Evolutionary conservation across 257 asterid species (phyloP).

Genomic region (Hygrophila difformis): DNA sequence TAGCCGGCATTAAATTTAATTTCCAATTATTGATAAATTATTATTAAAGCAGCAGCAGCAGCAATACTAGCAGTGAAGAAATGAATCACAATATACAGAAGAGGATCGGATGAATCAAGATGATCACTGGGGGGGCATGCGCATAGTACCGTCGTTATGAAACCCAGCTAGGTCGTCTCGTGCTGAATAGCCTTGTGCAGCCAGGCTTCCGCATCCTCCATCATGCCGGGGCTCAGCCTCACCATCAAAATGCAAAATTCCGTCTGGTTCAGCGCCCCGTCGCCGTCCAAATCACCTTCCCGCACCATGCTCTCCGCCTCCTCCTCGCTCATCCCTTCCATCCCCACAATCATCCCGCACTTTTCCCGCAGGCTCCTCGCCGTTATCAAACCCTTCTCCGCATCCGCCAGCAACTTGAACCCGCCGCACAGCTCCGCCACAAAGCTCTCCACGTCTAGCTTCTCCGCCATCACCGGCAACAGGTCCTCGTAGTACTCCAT

Average conservation of each 20-base stretch:
- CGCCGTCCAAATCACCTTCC: slow-evolving; percentile 72
- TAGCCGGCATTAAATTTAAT: too few species aligned
- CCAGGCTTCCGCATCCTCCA: slow-evolving; percentile 81
- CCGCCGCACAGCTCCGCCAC: slow-evolving; percentile 46
- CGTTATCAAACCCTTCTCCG: slow-evolving; percentile 41
- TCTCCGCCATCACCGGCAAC: slow-evolving; percentile 70
- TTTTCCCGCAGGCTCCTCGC: slow-evolving; percentile 42
- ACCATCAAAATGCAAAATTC: slow-evolving; percentile 82
- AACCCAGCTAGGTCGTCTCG: too few species aligned
- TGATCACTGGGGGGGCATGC: too few species aligned
- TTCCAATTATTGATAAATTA: too few species aligned
- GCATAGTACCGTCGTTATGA: too few species aligned
- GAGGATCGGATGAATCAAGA: too few species aligned
- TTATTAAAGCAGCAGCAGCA: too few species aligned
- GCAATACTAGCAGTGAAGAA: too few species aligned
- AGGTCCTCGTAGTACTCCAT: slow-evolving; percentile 56
- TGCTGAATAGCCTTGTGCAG: slow-evolving; percentile 70
- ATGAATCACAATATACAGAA: too few species aligned
- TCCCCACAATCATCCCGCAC: slow-evolving; percentile 38
- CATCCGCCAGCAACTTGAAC: slow-evolving; percentile 50
- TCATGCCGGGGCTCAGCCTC: slow-evolving; percentile 79
- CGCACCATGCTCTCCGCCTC: slow-evolving; percentile 65
- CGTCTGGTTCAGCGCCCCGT: slow-evolving; percentile 49
- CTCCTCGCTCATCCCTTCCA: slow-evolving; percentile 51
- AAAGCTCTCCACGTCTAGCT: slow-evolving; percentile 50